Evolutionary conservation across 1,139 yeast species (phyloP).

Genomic region (Nadsonia commutata): DNA sequence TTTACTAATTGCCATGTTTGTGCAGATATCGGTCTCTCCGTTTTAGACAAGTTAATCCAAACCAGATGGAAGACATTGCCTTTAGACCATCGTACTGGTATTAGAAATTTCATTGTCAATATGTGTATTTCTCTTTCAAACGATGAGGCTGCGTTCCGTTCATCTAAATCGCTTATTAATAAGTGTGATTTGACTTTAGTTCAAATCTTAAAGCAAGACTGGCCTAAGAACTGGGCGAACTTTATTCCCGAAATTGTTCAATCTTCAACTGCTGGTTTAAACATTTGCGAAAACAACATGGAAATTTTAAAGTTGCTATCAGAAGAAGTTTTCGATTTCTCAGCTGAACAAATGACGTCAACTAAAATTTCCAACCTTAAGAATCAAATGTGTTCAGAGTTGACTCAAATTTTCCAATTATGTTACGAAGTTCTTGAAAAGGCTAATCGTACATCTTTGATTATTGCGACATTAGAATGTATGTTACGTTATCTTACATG

Average conservation of each 20-base stretch:
- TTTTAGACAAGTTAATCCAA: conserved; percentile 76
- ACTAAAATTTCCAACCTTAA: conserved; percentile 79
- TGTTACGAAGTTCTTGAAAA: conserved; percentile 89
- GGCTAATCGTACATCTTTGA: conserved; percentile 66
- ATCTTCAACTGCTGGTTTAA: conserved; percentile 72
- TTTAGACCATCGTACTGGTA: conserved; percentile 64
- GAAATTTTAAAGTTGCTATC: conserved; percentile 72
- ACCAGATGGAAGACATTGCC: conserved; percentile 92
- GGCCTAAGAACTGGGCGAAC: conserved; percentile 99
- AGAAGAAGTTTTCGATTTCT: conserved; percentile 91
- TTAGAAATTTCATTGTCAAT: conserved; percentile 80
- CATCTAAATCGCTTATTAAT: conserved; percentile 72
- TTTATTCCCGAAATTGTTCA: conserved; percentile 86
- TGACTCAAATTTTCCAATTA: conserved; percentile 80
- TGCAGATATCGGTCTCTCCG: conserved; percentile 58
- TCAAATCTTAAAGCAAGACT: conserved; percentile 88
- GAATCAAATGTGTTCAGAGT: conserved; percentile 74
- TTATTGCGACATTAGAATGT: conserved; percentile 74
- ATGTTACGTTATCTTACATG: conserved; percentile 79
- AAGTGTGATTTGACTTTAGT: conserved; percentile 91
- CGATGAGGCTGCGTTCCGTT: conserved; percentile 58
- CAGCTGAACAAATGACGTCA: conserved; percentile 92
- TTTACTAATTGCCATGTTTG: neutral
- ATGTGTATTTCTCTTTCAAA: conserved; percentile 90
- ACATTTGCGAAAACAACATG: conserved; percentile 97